These are phyloP conservation scores for Dictyostelium brefeldianum DNA, from an alignment of 78 protist genomes.

Conservation along the genomic window DNA sequence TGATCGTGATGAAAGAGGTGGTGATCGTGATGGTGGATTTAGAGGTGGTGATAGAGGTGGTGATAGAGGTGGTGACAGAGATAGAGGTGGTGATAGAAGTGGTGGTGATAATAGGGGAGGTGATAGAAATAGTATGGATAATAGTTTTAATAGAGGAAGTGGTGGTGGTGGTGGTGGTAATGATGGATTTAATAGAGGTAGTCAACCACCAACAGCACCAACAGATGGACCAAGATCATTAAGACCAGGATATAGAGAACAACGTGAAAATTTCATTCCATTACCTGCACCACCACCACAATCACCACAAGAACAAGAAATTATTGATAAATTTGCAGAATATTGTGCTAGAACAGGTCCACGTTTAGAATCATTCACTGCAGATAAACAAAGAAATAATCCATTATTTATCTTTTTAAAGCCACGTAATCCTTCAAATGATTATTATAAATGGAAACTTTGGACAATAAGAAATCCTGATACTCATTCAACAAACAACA, in stretches of 20 bases:
- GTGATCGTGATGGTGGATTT: conserved; percentile 8
- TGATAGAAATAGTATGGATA: not conserved
- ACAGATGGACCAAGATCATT: not conserved
- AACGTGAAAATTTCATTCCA: conserved; percentile 19
- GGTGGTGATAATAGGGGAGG: conserved; percentile 13
- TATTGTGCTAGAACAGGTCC: conserved; percentile 75
- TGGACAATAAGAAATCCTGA: conserved; percentile 80
- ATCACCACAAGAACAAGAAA: conserved; percentile 22
- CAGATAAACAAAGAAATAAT: conserved; percentile 63
- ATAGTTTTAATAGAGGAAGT: not conserved
- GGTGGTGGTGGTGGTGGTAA: conserved; percentile 2
- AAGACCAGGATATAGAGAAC: not conserved
- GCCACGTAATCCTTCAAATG: conserved; percentile 17
- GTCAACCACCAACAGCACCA: not conserved
- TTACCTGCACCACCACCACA: conserved; percentile 71
- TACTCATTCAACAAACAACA: conserved; percentile 12
- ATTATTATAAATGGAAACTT: conserved; percentile 77
- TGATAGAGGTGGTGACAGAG: conserved; percentile 3
- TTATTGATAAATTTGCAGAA: conserved; percentile 63
- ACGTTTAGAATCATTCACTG: conserved; percentile 53
- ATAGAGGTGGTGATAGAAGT: conserved; percentile 5
- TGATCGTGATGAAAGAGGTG: not conserved
- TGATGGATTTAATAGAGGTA: not conserved
- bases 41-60: conserved; percentile 27
- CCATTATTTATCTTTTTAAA: conserved; percentile 54